A percentile compares a stretch with the other conserved stretches of the same genome.
These are phyloP conservation scores for Fraxinus baroniana DNA, from an alignment of 305 asterid genomes.

Conservation along the genomic window DNA sequence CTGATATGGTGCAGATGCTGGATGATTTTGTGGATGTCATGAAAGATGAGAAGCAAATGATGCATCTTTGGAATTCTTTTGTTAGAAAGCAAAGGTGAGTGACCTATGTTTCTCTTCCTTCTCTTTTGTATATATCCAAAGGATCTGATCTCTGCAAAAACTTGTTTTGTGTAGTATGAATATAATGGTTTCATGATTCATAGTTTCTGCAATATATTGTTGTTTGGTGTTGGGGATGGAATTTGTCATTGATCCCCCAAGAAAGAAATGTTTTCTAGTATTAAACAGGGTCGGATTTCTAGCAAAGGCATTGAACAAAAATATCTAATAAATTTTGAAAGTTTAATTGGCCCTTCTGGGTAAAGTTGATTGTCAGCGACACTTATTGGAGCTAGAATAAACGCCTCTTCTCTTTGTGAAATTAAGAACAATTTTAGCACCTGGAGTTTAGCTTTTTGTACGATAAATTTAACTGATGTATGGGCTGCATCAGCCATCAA, in stretches of 20 bases:
- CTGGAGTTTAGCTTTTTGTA: background rate
- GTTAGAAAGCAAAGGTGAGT: constrained; percentile 89
- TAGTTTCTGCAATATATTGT: background rate
- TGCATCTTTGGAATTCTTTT: constrained; percentile 99
- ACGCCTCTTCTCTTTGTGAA: background rate
- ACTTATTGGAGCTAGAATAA: background rate
- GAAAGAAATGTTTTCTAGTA: background rate
- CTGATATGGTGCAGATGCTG: constrained; percentile 71
- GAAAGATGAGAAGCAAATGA: constrained; percentile 85
- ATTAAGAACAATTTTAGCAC: background rate
- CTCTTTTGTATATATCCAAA: background rate
- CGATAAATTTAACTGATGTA: background rate
- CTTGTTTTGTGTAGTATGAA: background rate
- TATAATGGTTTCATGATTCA: background rate
- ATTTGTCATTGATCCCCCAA: background rate
- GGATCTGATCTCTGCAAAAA: constrained; percentile 10
- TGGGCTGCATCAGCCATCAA: background rate
- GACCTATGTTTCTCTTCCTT: constrained; percentile 1
- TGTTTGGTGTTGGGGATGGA: background rate
- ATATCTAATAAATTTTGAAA: background rate
- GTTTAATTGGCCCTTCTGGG: background rate
- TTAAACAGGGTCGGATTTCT: background rate
- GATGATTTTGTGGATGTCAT: constrained; percentile 99
- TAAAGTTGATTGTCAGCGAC: background rate
- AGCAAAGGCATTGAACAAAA: background rate